Conservation (phyloP, 2,329 filamentous ascomycete species). For the Chlorencoelia australis region DNA sequence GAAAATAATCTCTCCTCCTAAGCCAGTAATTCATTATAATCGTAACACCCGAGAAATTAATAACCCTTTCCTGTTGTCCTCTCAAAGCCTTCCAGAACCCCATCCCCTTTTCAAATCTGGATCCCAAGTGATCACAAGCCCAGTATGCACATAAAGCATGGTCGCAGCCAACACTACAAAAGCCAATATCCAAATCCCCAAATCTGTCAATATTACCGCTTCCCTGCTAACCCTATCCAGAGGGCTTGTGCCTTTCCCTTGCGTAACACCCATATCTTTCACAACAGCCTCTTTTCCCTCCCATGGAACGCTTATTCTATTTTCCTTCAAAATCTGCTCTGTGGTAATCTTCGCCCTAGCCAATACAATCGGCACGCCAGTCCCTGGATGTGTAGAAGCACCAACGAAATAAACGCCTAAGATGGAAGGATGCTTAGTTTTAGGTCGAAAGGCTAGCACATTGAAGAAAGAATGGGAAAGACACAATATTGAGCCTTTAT, state of each 20-base stretch:
- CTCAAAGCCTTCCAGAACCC: conserved; percentile 10
- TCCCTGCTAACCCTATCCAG: conserved; percentile 17
- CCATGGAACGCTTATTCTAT: conserved; percentile 15
- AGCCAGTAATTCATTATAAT: no score
- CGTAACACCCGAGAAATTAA: no score
- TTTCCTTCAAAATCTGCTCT: conserved; percentile 37
- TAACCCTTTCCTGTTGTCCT: no score
- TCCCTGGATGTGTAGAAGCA: conserved; percentile 66
- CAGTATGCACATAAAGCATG: conserved; percentile 13
- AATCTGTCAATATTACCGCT: conserved; percentile 12
- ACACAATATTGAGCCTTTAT: conserved; percentile 64
- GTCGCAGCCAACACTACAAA: conserved; percentile 9
- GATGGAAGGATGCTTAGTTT: conserved; percentile 36
- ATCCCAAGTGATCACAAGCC: conserved; percentile 16
- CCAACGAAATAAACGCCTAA: conserved; percentile 59
- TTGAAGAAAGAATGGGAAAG: conserved; percentile 67
- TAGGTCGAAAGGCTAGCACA: conserved; percentile 55
- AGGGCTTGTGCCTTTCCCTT: conserved; percentile 16
- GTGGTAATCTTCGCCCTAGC: conserved; percentile 56
- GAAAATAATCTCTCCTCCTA: no score
- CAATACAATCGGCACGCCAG: conserved; percentile 63
- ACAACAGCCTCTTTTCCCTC: conserved; percentile 6
- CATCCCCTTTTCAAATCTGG: conserved; percentile 15
- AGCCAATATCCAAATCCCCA: conserved; percentile 14
- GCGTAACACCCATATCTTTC: conserved; percentile 12